Evolutionary conservation across 306 rosid genomes (phyloP), one percentile per base, ranked within the genome.

Genomic region (Datisca glomerata): DNA sequence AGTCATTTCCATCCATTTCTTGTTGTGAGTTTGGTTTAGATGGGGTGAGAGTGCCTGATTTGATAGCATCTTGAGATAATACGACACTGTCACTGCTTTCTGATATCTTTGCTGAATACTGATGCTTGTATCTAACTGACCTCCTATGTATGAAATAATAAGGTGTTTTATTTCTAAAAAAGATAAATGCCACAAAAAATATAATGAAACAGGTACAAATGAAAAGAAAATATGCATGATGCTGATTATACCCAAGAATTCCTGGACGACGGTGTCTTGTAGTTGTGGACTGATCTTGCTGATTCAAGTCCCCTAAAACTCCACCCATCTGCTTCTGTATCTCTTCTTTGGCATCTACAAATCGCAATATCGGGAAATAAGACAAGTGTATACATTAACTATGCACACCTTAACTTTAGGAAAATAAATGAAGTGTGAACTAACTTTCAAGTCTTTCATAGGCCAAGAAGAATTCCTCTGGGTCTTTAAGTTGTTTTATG

Each of bases 291-390:
- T 39, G 35, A 58, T 55, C 37, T 22, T 65, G 53, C 69, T 50
- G 63, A 47, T 62, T 57, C 45, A 63, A 21, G 56, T 78, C 80
- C 41, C 62, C 31, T 11, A 59, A 19, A 38, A 47, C 43, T 18
- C 57, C 63, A 29, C 80, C 87, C 48, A 38, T 49, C 46, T 71
- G 81, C 65, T 76, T 84, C 56, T 69, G 67, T 54, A 80, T 61
- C 57, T 85, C 99, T 63, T 60, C 73, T 62, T 53, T 75, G 21
- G 96, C 92, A 66, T 72, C 99, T 91, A 54, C 43, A 53, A 67
- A 53, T 49, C 51, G 55, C 21, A 51, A 41, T 40, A 29, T 52
- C 4, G 56, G 37, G 46, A 41, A 65, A 38, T 21, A 12, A 18
- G 12, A 24, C 7, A 21, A 8, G 4, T 17, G 19, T 33, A 18